Base-by-base conservation (phyloP, 345 rosid genomes). In the Aurinia saxatilis region DNA sequence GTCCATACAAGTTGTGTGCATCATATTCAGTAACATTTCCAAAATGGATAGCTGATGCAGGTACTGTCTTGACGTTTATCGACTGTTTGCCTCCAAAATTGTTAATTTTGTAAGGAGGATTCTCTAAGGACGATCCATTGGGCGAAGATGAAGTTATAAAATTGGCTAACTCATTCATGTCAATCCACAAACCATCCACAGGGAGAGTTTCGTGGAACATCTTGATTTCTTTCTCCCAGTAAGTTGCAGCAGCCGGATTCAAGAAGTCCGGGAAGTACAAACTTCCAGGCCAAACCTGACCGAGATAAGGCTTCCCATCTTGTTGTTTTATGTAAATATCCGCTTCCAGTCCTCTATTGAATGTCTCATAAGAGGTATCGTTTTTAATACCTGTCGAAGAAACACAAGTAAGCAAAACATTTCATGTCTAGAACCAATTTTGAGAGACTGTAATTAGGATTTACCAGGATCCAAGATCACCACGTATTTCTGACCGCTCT, bases 91-190 rank as follows among this genome's bases (percentile, higher is more conserved):
- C 53, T 4, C 86, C 87, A 0, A 57, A 10, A 47, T 81, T 81
- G 78, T 88, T 88, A 16, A 88, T 88, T 55, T 66, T 71, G 90
- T 85, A 88, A 19, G 90, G 85, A 38, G 92, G 96, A 40, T 75
- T 61, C 59, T 88, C 96, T 0, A 82, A 71, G 13, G 78, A 62
- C 5, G 90, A 83, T 44, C 37, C 54, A 50, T 75, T 79, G 8
- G 36, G 48, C 3, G 72, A 54, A 17, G 79, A 54, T 33, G 90
- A 61, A 15, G 84, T 75, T 4, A 76, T 73, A 76, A 85, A 88
- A 65, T 82, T 88, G 14, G 92, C 72, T 12, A 81, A 0, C 78
- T 85, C 92, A 10, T 88, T 88, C 96, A 88, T 88, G 74, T 88
- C 96, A 37, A 88, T 36, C 96, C 96, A 88, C 37, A 85, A 29